Base-by-base conservation (phyloP, 192 early-diverging fungal species). In the Coemansia nantahalensis region DNA sequence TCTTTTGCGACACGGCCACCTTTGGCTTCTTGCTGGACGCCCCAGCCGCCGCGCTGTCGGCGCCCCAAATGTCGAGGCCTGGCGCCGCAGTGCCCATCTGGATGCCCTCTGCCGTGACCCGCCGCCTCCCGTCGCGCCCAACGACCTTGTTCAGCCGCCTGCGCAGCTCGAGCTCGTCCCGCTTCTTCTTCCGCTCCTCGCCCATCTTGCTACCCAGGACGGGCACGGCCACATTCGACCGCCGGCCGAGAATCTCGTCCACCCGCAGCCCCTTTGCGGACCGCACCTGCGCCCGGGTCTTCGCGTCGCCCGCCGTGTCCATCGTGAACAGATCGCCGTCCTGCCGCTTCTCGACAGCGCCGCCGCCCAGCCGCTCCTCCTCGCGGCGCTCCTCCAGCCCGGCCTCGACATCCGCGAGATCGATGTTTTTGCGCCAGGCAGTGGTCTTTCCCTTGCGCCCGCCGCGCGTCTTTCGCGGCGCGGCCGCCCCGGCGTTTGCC, bases 391-490 rank as follows among this genome's bases (percentile, higher is more conserved):
- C 80, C 14, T 86, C 84, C 37, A 97, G 80, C 11, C 73, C 80
- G 24, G 79, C 64, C 59, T 98, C 94, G 24, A 95, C 77, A 26
- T 87, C 86, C 0, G 54, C 57, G 40, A 93, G 79, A 53, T 97
- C 91, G 36, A 95, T 85, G 51, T 95, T 94, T 63, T 91, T 92
- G 58, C 89, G 83, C 93, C 93, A 96, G 51, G 82, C 88, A 56
- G 93, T 86, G 51, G 90, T 87, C 78, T 91, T 94, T 49, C 87
- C 86, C 68, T 97, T 95, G 65, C 93, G 85, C 50, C 83, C 78
- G 11, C 82, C 78, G 36, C 84, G 81, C 37, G 68, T 23, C 61
- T 77, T 81, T 58, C 85, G 59, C 11, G n/a, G 17, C 19, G 22
- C 46, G 23, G 30, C 52, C 9, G 12, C 45, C 16, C 33, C 50